These are phyloP conservation scores for Schizosaccharomyces versatilis DNA, from an alignment of 1,139 yeast species.

Conservation along the genomic window DNA sequence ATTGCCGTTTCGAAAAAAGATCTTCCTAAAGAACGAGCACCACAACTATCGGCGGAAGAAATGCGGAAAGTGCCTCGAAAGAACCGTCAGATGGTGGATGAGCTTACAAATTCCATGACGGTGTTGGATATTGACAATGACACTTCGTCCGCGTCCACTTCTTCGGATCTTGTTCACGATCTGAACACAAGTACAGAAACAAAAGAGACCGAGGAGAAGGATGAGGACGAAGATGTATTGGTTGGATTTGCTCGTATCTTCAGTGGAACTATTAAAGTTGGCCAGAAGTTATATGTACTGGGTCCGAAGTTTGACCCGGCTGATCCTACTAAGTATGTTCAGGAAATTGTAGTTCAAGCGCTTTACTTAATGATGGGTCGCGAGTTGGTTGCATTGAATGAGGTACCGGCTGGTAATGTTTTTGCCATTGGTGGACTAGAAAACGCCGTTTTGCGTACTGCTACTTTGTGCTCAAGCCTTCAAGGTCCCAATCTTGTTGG, in stretches of 20 bases:
- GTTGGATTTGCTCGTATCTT: constrained; percentile 78
- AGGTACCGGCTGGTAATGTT: constrained; percentile 85
- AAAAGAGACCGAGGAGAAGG: constrained; percentile 13
- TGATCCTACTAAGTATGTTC: constrained; percentile 36
- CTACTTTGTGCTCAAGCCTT: constrained; percentile 39
- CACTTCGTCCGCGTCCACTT: constrained; percentile 7
- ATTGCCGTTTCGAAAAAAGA: constrained; percentile 65
- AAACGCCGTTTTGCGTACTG: constrained; percentile 61
- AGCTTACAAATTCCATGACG: constrained; percentile 32
- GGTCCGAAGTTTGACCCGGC: constrained; percentile 77
- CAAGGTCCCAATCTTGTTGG: constrained; percentile 51
- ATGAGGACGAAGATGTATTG: constrained; percentile 33
- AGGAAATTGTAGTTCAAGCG: constrained; percentile 35
- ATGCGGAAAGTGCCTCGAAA: constrained; percentile 39
- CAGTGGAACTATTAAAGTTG: constrained; percentile 57
- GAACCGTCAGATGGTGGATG: constrained; percentile 28
- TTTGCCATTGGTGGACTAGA: constrained; percentile 88
- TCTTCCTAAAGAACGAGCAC: constrained; percentile 35
- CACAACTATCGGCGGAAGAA: constrained; percentile 26
- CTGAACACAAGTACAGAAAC: constrained; percentile 2
- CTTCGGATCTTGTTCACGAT: constrained; percentile 9
- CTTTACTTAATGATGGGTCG: constrained; percentile 79
- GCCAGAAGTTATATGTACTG: constrained; percentile 50
- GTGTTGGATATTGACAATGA: constrained; percentile 9
- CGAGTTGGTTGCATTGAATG: constrained; percentile 52